These are phyloP conservation scores for Suillus plorans DNA, from an alignment of 768 basidiomycete species.

Conservation along the genomic window DNA sequence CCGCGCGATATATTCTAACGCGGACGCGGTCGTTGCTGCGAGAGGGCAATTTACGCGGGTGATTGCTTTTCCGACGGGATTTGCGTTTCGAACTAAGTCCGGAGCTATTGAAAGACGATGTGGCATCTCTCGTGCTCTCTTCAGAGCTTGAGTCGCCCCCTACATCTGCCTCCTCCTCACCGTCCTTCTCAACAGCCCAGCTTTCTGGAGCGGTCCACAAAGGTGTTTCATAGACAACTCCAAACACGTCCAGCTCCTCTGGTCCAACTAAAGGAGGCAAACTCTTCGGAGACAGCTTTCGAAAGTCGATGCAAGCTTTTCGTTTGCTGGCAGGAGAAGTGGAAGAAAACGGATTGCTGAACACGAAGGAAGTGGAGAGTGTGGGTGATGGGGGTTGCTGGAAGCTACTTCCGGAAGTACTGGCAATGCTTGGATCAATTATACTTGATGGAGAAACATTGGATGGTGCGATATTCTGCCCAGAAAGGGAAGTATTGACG, in stretches of 20 bases:
- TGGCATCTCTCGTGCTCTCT: constrained; percentile 23
- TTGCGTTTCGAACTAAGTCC: constrained; percentile 19
- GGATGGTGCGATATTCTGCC: constrained; percentile 17
- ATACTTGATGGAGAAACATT: constrained; percentile 16
- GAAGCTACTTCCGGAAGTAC: constrained; percentile 40
- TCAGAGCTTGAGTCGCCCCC: constrained; percentile 46
- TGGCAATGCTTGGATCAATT: constrained; percentile 32
- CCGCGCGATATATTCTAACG: constrained; percentile 77
- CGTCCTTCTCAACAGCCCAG: constrained; percentile 66
- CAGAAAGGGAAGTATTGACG: constrained; percentile 41
- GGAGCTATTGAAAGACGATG: constrained; percentile 9
- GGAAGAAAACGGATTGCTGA: constrained; percentile 38
- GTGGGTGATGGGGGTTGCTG: constrained; percentile 37
- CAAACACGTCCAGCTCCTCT: constrained; percentile 11
- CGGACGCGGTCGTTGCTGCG: constrained; percentile 38
- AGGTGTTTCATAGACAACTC: constrained; percentile 23
- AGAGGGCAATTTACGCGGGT: constrained; percentile 18
- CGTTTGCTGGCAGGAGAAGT: constrained; percentile 20
- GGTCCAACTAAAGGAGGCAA: constrained; percentile 17
- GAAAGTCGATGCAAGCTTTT: constrained; percentile 25
- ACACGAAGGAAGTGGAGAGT: constrained; percentile 30
- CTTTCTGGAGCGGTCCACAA: constrained; percentile 75
- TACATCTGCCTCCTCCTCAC: constrained; percentile 33
- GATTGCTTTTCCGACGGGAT: constrained; percentile 25
- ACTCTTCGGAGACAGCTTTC: constrained; percentile 57